Percentiles rank a stretch among this genome's conserved stretches.
phyloP scores from a whole-genome alignment of 768 basidiomycete species.

The Suillus placidus region DNA sequence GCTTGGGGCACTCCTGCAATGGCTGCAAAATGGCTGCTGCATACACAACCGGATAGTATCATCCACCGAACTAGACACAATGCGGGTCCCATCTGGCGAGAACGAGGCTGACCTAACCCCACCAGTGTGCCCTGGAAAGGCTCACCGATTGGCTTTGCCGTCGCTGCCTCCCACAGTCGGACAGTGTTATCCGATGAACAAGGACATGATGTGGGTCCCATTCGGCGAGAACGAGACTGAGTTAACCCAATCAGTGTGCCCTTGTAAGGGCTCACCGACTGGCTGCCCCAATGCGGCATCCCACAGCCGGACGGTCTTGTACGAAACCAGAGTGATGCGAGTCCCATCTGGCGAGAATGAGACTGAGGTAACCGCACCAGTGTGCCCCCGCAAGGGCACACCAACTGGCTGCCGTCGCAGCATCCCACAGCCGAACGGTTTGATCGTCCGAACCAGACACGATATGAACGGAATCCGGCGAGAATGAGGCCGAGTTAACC shows the following conservation, averaged over 20 bases:
- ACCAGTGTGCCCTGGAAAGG: background rate
- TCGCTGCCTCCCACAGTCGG: background rate
- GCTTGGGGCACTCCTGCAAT: slow-evolving; percentile 3
- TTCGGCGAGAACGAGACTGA: slow-evolving; percentile 29
- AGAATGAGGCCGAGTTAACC: too few species aligned
- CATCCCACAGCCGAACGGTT: slow-evolving; percentile 17
- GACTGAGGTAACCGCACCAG: slow-evolving; percentile 9
- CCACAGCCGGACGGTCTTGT: slow-evolving; percentile 1
- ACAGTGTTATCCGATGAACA: background rate
- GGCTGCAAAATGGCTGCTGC: background rate
- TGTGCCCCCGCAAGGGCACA: slow-evolving; percentile 14
- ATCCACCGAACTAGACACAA: slow-evolving; percentile 1
- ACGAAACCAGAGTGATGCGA: slow-evolving; percentile 13
- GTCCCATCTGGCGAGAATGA: slow-evolving; percentile 21
- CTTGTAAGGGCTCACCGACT: background rate
- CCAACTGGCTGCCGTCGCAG: slow-evolving; percentile 1
- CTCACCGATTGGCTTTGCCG: background rate
- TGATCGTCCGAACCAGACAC: too few species aligned
- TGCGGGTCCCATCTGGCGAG: slow-evolving; percentile 24
- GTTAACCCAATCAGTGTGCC: background rate
- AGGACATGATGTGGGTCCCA: background rate
- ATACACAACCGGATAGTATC: background rate
- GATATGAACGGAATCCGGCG: too few species aligned
- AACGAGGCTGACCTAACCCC: background rate
- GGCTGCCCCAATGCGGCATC: background rate